Percentiles rank a stretch among this genome's conserved stretches.
Conservation (phyloP, 176 grass and related monocot species). For the Otatea glauca region DNA sequence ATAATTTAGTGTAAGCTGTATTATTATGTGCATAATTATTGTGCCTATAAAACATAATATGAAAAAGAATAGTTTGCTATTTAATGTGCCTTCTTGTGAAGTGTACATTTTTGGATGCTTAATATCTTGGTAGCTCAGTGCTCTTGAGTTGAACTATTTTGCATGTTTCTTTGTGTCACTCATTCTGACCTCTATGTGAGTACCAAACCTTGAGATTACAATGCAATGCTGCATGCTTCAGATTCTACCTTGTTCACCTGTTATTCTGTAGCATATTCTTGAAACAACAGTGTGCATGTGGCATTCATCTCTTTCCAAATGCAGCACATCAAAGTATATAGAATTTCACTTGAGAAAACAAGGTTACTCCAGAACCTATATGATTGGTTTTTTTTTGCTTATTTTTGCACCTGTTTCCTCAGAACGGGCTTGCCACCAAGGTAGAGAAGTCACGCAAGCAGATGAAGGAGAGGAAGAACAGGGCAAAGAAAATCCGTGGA, state of each 20-base stretch:
- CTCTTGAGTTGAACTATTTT: neutral
- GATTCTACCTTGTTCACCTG: neutral
- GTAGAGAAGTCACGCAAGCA: conserved; percentile 94
- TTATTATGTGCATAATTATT: neutral
- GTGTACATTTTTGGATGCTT: neutral
- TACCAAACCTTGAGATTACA: neutral
- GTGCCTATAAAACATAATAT: neutral
- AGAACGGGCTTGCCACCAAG: conserved; percentile 98
- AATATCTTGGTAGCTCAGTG: neutral
- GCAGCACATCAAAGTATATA: neutral
- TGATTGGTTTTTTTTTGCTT: neutral
- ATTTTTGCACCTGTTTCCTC: neutral
- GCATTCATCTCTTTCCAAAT: neutral
- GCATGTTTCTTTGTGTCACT: neutral
- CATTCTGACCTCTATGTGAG: neutral
- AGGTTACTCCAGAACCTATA: neutral
- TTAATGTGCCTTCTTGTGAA: neutral
- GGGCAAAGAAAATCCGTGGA: conserved; percentile 87
- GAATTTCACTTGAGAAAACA: neutral
- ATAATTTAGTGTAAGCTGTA: neutral
- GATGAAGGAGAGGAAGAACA: conserved; percentile 98
- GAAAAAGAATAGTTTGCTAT: neutral
- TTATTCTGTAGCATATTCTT: neutral
- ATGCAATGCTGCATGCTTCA: neutral
- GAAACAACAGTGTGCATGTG: neutral